A percentile compares a stretch with the other conserved stretches of the same genome.
Conservation (phyloP, 257 asterid genomes). For the Ilex aquifolium region DNA sequence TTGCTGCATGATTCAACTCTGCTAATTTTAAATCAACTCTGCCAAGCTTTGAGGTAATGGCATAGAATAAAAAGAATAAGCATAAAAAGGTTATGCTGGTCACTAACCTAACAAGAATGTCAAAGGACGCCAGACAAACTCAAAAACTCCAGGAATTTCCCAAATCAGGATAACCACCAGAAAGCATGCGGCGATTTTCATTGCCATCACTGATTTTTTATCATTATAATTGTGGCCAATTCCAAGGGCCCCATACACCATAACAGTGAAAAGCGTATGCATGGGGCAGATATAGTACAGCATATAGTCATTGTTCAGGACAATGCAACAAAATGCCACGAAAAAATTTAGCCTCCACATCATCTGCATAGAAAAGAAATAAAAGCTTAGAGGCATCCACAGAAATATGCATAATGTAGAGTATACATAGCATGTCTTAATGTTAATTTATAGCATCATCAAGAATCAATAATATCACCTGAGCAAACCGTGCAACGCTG, state of each 20-base stretch:
- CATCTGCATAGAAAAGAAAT: constrained; percentile 68
- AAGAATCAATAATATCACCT: constrained; percentile 40
- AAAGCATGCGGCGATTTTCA: constrained; percentile 67
- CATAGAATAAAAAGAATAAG: not conserved
- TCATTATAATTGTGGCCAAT: constrained; percentile 88
- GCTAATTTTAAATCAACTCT: too few relatives aligned
- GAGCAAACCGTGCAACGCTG: constrained; percentile 91
- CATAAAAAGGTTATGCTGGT: constrained; percentile 5
- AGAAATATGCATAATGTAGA: constrained; percentile 3
- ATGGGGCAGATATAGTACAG: constrained; percentile 95
- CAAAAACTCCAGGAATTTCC: constrained; percentile 97
- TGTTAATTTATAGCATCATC: not conserved
- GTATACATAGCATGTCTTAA: constrained; percentile 14
- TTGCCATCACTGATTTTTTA: constrained; percentile 72
- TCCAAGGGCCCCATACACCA: constrained; percentile 99
- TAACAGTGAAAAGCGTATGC: constrained; percentile 95
- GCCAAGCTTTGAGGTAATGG: not conserved
- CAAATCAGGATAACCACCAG: constrained; percentile 81
- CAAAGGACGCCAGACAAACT: constrained; percentile 77
- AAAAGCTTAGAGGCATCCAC: constrained; percentile 14
- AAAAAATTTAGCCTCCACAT: constrained; percentile 99
- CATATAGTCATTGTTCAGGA: constrained; percentile 88
- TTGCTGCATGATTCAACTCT: too few relatives aligned
- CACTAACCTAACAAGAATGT: constrained; percentile 68
- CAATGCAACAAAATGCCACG: constrained; percentile 83